Base-by-base conservation (phyloP, 23 red algal genomes). In the Agarophyton chilense region DNA sequence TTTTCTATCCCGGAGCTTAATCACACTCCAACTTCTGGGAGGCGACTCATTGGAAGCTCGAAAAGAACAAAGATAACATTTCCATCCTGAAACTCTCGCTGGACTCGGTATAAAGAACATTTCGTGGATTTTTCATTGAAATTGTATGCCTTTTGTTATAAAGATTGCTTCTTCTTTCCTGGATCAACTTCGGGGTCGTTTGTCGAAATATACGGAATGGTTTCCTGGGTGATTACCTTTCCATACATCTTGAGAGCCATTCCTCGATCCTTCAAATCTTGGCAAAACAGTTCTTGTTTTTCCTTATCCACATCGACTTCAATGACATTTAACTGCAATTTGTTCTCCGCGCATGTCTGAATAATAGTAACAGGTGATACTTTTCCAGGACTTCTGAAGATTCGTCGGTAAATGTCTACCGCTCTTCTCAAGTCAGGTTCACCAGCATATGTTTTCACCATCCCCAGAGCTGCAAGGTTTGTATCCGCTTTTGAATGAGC, bases 171-270 rank as follows among this genome's bases (percentile, higher is more conserved):
- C 22, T 49, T 43, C 41, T 47, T 74, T 0, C 25, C 68, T 19
- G 40, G 17, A 29, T 74, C 68, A 74, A 29, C 68, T 74, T 25
- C 24, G 18, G 0, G 39, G 7, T 24, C 39, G 19, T 74, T 74
- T 16, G 41, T 25, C 10, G 19, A 26, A 35, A 31, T 65, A 21
- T 74, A 86, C 7, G 63, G 62, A 32, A 86, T 3, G 16, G 82
- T 86, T 53, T 71, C 82, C 2, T n/a, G 10, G 60, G 32, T 46
- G 33, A 74, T 52, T 22, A 86, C 47, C 42, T 33, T 74, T 38
- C 82, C 82, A 31, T 86, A 86, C 22, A 44, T 47, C 64, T 86
- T 42, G 56, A 86, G 60, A 18, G 35, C 42, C 82, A 58, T 73
- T 49, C 82, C 82, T 72, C 57, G 34, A 9, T 21, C 28, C 24